phyloP scores from a whole-genome alignment of 495 filamentous ascomycete species.

The Hypoxylon trugodes region DNA sequence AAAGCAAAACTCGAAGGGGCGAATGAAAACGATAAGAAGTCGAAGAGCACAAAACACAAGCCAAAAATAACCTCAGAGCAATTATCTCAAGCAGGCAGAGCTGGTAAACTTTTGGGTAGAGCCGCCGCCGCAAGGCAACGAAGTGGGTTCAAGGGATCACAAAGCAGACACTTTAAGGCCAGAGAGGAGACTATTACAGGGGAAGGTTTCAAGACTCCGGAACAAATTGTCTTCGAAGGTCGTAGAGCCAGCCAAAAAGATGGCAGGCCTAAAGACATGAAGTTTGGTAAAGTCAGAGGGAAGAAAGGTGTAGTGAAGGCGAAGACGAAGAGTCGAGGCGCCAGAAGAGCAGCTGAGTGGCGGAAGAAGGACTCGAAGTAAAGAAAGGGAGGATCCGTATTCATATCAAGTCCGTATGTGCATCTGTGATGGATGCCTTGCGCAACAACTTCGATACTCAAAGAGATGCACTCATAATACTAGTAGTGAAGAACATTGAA shows the following conservation, averaged over 20 bases:
- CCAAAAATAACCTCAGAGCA: conserved; percentile 72
- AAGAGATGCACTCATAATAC: too few species aligned
- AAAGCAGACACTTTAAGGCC: conserved; percentile 45
- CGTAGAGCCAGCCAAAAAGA: conserved; percentile 76
- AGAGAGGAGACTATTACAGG: conserved; percentile 34
- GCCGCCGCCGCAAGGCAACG: conserved; percentile 73
- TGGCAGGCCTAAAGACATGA: conserved; percentile 67
- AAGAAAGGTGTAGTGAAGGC: conserved; percentile 61
- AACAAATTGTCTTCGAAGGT: conserved; percentile 88
- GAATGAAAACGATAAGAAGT: conserved; percentile 38
- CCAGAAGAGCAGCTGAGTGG: conserved; percentile 72
- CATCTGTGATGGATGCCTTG: too few species aligned
- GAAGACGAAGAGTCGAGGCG: conserved; percentile 61
- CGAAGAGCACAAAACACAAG: conserved; percentile 59
- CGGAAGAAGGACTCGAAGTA: conserved; percentile 53
- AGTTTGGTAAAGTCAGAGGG: conserved; percentile 65
- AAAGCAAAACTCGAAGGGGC: conserved; percentile 32
- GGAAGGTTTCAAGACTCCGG: conserved; percentile 61
- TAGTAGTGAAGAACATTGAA: too few species aligned
- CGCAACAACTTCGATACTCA: conserved; percentile 20
- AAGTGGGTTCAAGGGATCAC: conserved; percentile 48
- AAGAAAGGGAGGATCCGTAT: too few species aligned
- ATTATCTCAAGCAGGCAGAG: conserved; percentile 79
- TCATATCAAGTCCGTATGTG: too few species aligned
- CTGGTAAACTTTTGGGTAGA: conserved; percentile 81